A percentile compares a stretch with the other conserved stretches of the same genome.
These are phyloP conservation scores for Eucalyptus guilfoylei DNA, from an alignment of 345 rosid species.

Conservation along the genomic window DNA sequence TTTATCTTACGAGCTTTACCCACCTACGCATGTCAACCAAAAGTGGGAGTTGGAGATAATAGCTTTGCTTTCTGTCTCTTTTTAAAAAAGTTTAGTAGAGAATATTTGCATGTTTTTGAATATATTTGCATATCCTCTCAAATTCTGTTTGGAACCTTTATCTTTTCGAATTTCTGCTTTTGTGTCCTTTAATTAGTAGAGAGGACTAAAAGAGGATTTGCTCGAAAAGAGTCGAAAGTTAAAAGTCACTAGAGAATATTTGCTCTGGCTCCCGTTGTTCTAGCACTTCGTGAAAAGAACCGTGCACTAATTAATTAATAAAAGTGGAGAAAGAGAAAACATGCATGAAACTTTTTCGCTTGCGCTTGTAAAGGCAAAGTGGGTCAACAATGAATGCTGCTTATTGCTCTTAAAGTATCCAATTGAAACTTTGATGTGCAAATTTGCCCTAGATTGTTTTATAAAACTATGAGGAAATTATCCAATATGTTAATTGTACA, in stretches of 20 bases:
- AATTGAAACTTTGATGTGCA: neutral
- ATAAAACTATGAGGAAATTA: neutral
- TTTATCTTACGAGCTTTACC: neutral
- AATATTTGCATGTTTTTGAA: neutral
- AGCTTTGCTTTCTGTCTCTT: neutral
- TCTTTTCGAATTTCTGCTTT: neutral
- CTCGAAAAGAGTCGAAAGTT: neutral
- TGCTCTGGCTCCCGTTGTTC: neutral
- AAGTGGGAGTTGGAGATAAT: neutral
- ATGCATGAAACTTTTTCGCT: neutral
- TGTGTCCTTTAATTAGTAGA: neutral
- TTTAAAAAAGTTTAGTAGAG: no score
- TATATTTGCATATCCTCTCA: neutral
- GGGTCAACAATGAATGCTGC: neutral
- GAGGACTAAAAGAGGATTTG: neutral
- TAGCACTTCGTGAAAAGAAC: neutral
- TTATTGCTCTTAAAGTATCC: neutral
- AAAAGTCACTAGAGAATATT: neutral
- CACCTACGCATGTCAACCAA: neutral
- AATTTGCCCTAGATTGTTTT: neutral
- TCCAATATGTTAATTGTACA: neutral
- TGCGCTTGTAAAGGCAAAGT: neutral
- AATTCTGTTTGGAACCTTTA: neutral
- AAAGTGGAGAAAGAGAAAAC: neutral
- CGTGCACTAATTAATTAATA: neutral